Evolutionary conservation across 805 yeast genomes (phyloP).

Genomic region (Saturnispora besseyi): DNA sequence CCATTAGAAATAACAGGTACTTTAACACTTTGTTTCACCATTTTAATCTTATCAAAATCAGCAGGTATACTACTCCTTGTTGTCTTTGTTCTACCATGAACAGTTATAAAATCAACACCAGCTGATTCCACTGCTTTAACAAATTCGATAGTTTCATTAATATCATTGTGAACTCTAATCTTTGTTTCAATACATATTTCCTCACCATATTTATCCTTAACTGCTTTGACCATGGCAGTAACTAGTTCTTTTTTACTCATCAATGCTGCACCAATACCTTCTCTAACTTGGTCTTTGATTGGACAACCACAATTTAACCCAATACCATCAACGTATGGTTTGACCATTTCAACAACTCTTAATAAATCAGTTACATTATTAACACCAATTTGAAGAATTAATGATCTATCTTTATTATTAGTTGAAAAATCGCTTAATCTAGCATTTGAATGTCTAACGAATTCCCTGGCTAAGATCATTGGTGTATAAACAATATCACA

Average conservation of each 20-base stretch:
- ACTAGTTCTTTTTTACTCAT: constrained; percentile 79
- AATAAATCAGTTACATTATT: constrained; percentile 75
- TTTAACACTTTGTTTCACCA: constrained; percentile 43
- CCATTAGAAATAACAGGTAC: constrained; percentile 96
- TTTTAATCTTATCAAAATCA: constrained; percentile 70
- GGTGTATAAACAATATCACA: constrained; percentile 88
- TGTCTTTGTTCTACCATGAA: constrained; percentile 82
- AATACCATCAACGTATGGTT: constrained; percentile 85
- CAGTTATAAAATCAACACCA: constrained; percentile 90
- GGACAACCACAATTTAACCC: constrained; percentile 98
- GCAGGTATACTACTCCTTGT: constrained; percentile 83
- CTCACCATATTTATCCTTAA: constrained; percentile 65
- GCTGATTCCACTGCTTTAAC: constrained; percentile 69
- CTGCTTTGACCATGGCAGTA: constrained; percentile 74
- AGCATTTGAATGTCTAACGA: constrained; percentile 76
- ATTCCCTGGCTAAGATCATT: constrained; percentile 93
- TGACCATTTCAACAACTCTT: constrained; percentile 80
- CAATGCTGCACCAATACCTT: constrained; percentile 95
- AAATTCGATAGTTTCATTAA: constrained; percentile 61
- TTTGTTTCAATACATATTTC: constrained; percentile 79
- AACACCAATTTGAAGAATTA: constrained; percentile 86
- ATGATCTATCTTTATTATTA: constrained; percentile 55
- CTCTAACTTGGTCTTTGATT: constrained; percentile 85
- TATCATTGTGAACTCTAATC: constrained; percentile 76
- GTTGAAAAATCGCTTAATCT: constrained; percentile 81